Percentiles rank a stretch among this genome's conserved stretches.
Conservation (phyloP, 345 rosid genomes). For the Heritiera littoralis region DNA sequence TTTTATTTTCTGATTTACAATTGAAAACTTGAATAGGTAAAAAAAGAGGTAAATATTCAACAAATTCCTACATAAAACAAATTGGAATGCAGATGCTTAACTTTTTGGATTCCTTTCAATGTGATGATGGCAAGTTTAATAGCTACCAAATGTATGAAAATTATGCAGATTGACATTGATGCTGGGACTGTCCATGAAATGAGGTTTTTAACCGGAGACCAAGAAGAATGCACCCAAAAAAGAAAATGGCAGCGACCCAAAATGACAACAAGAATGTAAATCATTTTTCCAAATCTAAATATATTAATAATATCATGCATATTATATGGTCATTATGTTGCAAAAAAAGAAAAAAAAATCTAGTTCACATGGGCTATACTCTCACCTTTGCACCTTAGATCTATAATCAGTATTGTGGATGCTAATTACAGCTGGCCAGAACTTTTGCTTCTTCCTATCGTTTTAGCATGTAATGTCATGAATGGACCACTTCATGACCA, state of each 20-base stretch:
- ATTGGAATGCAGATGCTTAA: background rate
- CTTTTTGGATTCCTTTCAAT: background rate
- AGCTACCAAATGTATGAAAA: background rate
- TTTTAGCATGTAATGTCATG: slow-evolving; percentile 9
- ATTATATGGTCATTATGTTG: background rate
- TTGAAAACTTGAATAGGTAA: no score
- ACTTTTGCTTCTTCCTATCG: background rate
- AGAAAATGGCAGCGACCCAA: no score
- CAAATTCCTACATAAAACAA: background rate
- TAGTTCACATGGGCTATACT: background rate
- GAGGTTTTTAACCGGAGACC: background rate
- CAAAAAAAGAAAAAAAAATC: background rate
- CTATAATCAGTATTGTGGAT: background rate
- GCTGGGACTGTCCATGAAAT: background rate
- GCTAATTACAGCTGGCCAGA: slow-evolving; percentile 4
- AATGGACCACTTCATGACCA: slow-evolving; percentile 1
- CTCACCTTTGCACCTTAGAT: background rate
- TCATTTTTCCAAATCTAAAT: background rate
- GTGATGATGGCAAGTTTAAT: background rate
- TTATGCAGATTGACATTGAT: background rate
- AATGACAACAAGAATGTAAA: no score
- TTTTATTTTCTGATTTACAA: no score
- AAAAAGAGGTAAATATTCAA: background rate
- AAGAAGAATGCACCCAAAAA: no score
- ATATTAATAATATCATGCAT: background rate